Conservation (phyloP, 805 yeast species). For the Sugiyamaella chiloensis region DNA sequence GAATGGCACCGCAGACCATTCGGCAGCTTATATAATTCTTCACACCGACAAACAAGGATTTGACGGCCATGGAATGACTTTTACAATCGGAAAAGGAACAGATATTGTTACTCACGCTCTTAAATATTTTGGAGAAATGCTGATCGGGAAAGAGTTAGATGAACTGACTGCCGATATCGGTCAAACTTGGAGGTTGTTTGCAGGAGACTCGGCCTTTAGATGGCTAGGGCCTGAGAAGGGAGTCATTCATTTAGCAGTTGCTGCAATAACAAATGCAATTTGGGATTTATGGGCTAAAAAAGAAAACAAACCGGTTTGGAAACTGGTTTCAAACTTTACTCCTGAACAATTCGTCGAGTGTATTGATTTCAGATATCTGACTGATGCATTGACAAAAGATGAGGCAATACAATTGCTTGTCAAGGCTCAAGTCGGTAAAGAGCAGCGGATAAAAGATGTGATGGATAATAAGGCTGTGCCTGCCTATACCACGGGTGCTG, state of each 20-base stretch:
- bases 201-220: constrained; percentile 40
- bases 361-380: constrained; percentile 42
- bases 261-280: constrained; percentile 41
- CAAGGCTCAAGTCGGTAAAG: constrained; percentile 32
- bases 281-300: constrained; percentile 45
- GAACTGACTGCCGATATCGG: constrained; percentile 40
- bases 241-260: constrained; percentile 42
- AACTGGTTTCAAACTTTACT: constrained; percentile 40
- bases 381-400: constrained; percentile 42
- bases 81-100: constrained; percentile 41
- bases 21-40: constrained; percentile 40
- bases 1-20: constrained; percentile 40
- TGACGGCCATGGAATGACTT: constrained; percentile 45
- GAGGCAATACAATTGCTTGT: constrained; percentile 37
- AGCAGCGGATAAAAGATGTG: constrained; percentile 32
- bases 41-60: constrained; percentile 33
- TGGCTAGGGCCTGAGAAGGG: constrained; percentile 48
- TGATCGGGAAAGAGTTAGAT: constrained; percentile 35
- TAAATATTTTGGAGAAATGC: constrained; percentile 37
- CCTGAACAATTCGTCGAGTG: constrained; percentile 42
- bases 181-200: constrained; percentile 40
- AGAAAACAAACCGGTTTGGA: constrained; percentile 41
- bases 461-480: constrained; percentile 36
- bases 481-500: constrained; percentile 42
- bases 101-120: constrained; percentile 38